Evolutionary conservation across 495 filamentous ascomycete species (phyloP).

Genomic region (Corynascus novoguineensis): DNA sequence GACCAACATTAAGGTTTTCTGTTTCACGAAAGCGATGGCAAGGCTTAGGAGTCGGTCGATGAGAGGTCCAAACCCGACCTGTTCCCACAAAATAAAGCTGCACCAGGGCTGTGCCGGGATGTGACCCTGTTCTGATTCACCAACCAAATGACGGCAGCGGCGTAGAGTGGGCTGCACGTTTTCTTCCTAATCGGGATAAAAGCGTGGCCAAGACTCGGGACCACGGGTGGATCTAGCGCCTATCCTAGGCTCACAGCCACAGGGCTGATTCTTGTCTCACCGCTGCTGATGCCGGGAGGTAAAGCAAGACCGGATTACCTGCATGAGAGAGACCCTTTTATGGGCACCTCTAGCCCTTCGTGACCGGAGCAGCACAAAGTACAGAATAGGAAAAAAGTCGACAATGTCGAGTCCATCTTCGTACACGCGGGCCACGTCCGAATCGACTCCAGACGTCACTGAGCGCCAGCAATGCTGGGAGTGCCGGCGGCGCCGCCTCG

Average conservation of each 20-base stretch:
- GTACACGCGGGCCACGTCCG: neutral
- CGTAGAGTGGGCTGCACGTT: neutral
- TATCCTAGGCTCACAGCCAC: neutral
- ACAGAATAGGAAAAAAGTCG: constrained; percentile 1
- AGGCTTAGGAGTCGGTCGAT: too few species aligned
- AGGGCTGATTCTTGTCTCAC: constrained; percentile 9
- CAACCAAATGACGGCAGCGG: neutral
- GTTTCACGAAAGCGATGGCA: too few species aligned
- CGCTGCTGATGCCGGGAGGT: too few species aligned
- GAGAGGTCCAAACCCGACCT: neutral
- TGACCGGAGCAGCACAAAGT: neutral
- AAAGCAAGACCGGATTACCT: too few species aligned
- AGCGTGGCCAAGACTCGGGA: constrained; percentile 6
- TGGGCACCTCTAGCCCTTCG: neutral
- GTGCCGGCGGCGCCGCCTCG: constrained; percentile 33
- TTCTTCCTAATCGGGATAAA: constrained; percentile 9
- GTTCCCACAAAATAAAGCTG: neutral
- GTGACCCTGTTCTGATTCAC: neutral
- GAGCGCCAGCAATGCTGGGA: constrained; percentile 36
- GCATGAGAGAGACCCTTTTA: constrained; percentile 1
- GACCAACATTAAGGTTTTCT: too few species aligned
- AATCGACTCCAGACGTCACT: neutral
- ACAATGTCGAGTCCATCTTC: constrained; percentile 1
- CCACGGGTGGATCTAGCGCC: neutral
- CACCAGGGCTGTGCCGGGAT: neutral